Evolutionary conservation across 129 eudicot species (phyloP), one percentile per base, ranked within the genome.

Genomic region (Calendula officinalis): DNA sequence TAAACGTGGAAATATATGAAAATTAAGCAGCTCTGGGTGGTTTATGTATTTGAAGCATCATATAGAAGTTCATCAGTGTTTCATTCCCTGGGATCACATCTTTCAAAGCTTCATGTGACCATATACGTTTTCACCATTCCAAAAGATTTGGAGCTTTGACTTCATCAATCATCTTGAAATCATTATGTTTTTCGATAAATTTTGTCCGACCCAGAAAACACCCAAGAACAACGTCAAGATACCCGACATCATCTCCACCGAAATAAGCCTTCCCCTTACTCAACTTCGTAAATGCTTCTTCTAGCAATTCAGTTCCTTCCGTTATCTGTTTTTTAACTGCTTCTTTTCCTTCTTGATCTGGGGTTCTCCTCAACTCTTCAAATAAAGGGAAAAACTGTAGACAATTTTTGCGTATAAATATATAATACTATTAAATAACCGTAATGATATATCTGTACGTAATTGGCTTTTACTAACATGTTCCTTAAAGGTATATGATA

Each of bases 191-290:
- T 73, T 76, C 80, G 16, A 44, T 3, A 7, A 76, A 77, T 17
- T 60, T 68, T 5, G 69, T 16, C 81, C 83, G 81, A 0, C 66
- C 82, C 13, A 84, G 35, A 43, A 44, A 76, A 63, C 82, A 64
- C 7, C 91, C 95, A 33, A 84, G 67, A 66, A 78, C 85, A 9
- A 87, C 72, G 72, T 87, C 91, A 0, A 87, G 12, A 67, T 66
- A 87, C 3, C 86, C 91, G 33, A 81, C 55, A 0, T 77, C 43
- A 2, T 81, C 86, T 3, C 88, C 86, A 8, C 85, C 85, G n/a
- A 87, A 81, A 67, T 70, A 87, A 0, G 48, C 56, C 63, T 77
- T 70, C 41, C 95, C 95, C 15, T 87, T 81, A 80, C 91, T 84
- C 44, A 77, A 37, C 39, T 81, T 79, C 17, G n/a, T 67, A 47